A percentile compares a stretch with the other conserved stretches of the same genome.
phyloP scores from a whole-genome alignment of 306 rosid genomes.

The Cucurbita ficifolia region DNA sequence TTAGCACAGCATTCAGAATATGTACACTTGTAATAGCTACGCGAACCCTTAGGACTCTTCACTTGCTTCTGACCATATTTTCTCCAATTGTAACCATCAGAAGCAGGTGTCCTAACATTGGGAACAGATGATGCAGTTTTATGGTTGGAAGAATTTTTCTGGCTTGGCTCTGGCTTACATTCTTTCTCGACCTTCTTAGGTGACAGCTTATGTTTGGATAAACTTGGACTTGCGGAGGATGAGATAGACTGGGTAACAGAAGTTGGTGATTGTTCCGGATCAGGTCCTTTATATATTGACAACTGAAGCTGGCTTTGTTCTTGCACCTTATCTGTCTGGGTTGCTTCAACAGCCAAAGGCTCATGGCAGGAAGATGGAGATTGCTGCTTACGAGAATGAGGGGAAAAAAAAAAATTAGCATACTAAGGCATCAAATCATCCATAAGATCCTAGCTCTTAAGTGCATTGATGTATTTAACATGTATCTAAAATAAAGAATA shows the following conservation, averaged over 20 bases:
- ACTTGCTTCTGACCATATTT: slow-evolving; percentile 99
- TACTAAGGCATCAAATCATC: neutral
- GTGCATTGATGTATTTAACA: no score
- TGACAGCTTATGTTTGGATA: slow-evolving; percentile 21
- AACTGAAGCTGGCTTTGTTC: slow-evolving; percentile 31
- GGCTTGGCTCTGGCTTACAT: slow-evolving; percentile 14
- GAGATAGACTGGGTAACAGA: slow-evolving; percentile 65
- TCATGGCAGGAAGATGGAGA: slow-evolving; percentile 22
- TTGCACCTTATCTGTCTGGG: slow-evolving; percentile 25
- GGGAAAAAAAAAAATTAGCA: slow-evolving; percentile 1
- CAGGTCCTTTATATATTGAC: slow-evolving; percentile 23
- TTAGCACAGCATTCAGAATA: slow-evolving; percentile 57
- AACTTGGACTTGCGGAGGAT: slow-evolving; percentile 32
- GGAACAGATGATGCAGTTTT: slow-evolving; percentile 33
- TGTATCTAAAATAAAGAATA: neutral
- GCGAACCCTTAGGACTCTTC: slow-evolving; percentile 84
- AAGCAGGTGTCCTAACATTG: slow-evolving; percentile 38
- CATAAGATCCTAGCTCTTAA: neutral
- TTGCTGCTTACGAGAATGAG: slow-evolving; percentile 26
- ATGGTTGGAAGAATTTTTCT: slow-evolving; percentile 25
- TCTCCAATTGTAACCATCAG: slow-evolving; percentile 96
- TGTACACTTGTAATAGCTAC: slow-evolving; percentile 87
- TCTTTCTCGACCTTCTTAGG: slow-evolving; percentile 15
- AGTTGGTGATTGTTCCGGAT: slow-evolving; percentile 48
- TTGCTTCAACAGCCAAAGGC: slow-evolving; percentile 17